Evolutionary conservation across 768 basidiomycete species (phyloP).

Genomic region (Russula virescens): DNA sequence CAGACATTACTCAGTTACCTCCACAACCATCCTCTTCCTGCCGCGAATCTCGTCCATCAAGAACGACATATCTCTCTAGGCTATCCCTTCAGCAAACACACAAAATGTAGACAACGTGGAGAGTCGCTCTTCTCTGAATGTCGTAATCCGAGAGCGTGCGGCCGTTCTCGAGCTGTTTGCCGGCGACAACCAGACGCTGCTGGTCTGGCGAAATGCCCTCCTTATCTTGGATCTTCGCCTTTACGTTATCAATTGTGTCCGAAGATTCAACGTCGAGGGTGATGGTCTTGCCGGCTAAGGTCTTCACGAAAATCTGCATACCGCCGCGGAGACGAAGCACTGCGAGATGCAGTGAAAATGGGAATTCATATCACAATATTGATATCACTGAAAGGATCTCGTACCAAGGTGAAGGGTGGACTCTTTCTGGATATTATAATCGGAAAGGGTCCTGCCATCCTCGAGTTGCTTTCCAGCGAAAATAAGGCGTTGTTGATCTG

Average conservation of each 20-base stretch:
- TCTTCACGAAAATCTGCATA: conserved; percentile 48
- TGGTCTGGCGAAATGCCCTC: conserved; percentile 32
- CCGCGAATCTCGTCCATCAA: too few relatives aligned
- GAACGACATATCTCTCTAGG: too few relatives aligned
- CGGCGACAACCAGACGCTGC: conserved; percentile 31
- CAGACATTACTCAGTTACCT: too few relatives aligned
- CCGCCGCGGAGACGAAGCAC: conserved; percentile 39
- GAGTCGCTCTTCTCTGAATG: conserved; percentile 22
- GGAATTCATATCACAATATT: too few relatives aligned
- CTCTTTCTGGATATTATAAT: conserved; percentile 34
- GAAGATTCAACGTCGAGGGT: conserved; percentile 46
- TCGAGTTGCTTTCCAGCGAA: conserved; percentile 48
- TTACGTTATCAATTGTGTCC: conserved; percentile 32
- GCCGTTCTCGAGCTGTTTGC: conserved; percentile 32
- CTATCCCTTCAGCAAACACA: too few relatives aligned
- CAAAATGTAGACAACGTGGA: conserved; percentile 21
- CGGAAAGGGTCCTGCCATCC: conserved; percentile 43
- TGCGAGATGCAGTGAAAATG: not conserved
- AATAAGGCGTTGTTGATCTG: conserved; percentile 25
- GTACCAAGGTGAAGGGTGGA: conserved; percentile 30
- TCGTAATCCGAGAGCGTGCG: conserved; percentile 27
- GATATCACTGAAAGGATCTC: conserved; percentile 10
- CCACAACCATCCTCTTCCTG: too few relatives aligned
- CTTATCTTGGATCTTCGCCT: conserved; percentile 33
- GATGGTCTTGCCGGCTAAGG: conserved; percentile 49